Base-by-base conservation (phyloP, 2,329 filamentous ascomycete genomes). In the Botrytis fragariae region DNA sequence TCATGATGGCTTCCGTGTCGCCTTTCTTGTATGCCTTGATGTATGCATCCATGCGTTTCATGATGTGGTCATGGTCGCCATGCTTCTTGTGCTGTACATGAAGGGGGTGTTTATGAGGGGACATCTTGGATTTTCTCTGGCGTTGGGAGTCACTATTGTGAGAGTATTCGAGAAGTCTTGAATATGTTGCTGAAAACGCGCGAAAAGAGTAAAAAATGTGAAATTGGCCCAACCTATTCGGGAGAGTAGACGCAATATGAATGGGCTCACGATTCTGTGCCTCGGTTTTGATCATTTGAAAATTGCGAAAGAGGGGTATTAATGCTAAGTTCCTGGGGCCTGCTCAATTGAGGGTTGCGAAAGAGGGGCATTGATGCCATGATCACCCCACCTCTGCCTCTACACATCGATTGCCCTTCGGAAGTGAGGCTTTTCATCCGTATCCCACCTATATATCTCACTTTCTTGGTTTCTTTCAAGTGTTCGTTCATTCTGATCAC, bases 31-130 rank as follows among this genome's bases (percentile, higher is more conserved):
- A 63, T 8, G 57, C 57, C 37, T 45, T 71, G 57, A 71, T 71
- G 18, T 71, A 71, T 39, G 32, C 32, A 22, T 71, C 57, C n/a
- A 71, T 44, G n/a, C 57, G 57, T 35, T 71, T 71, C 69, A 62
- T 63, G 42, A 63, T 63, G 22, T 63, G 69, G 1, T 63, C 32
- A 63, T 63, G 69, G 4, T 71, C 59, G 25, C 22, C 6, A 51
- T 71, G 42, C 7, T 51, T n/a, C n/a, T 42, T 44, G 7, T 71
- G 57, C 20, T 71, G 69, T n/a, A 25, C 45, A 18, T 71, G 59
- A 5, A 61, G 54, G 4, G 67, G 7, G 4, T 63, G 44, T 3
- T 51, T 20, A 3, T 71, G 69, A 63, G 69, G 54, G 1, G 18
- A 2, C 42, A 48, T 70, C 14, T 54, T 62, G 10, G 7, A n/a